phyloP scores from a whole-genome alignment of 2,329 filamentous ascomycete species.

The Neoarthrinium moseri region DNA sequence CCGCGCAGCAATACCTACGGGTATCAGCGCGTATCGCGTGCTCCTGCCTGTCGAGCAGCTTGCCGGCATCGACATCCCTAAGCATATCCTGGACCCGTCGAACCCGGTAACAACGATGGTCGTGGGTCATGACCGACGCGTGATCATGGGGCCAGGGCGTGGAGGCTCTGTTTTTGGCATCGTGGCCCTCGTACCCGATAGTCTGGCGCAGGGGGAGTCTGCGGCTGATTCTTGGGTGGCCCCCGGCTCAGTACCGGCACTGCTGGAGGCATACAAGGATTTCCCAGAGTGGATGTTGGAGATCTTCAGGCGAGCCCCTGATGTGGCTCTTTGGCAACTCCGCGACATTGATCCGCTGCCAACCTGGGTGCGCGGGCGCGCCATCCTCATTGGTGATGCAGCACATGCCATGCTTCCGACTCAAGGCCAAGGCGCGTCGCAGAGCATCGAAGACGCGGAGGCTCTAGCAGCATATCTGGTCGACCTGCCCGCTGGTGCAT shows the following conservation, averaged over 20 bases:
- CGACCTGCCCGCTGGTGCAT: conserved; percentile 14
- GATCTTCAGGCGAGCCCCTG: conserved; percentile 27
- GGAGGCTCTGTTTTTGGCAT: conserved; percentile 39
- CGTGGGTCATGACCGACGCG: conserved; percentile 36
- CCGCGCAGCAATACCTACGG: conserved; percentile 28
- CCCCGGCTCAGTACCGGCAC: conserved; percentile 30
- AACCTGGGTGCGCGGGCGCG: conserved; percentile 30
- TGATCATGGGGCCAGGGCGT: conserved; percentile 46
- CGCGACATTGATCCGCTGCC: conserved; percentile 40
- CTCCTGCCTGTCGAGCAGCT: conserved; percentile 20
- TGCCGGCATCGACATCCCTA: conserved; percentile 12
- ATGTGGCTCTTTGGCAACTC: conserved; percentile 42
- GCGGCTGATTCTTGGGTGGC: conserved; percentile 38
- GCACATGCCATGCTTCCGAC: conserved; percentile 30
- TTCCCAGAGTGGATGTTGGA: conserved; percentile 39
- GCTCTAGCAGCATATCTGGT: conserved; percentile 28
- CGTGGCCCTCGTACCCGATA: conserved; percentile 42
- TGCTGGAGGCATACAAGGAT: conserved; percentile 37
- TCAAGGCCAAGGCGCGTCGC: conserved; percentile 38
- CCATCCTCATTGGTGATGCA: conserved; percentile 13
- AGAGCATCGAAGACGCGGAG: conserved; percentile 38
- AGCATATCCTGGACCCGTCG: conserved; percentile 31
- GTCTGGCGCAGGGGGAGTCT: conserved; percentile 34
- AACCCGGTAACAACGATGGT: conserved; percentile 44
- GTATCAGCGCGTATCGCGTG: conserved; percentile 37